Conservation (phyloP, 73 alveolate species). For the Paraurostyla sp. region DNA sequence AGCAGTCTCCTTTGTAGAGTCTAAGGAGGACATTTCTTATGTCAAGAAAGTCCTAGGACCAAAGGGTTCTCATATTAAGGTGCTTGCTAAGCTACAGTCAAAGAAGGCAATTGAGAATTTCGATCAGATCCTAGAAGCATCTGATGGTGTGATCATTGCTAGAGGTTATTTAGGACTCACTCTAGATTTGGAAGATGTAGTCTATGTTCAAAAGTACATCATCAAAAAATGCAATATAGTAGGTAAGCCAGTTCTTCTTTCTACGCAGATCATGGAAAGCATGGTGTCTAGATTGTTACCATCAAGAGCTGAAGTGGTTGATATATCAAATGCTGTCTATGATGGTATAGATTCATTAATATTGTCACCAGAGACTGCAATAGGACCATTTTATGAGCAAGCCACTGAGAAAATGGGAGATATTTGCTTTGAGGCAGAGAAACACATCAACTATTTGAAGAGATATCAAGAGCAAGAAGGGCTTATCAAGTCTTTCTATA, state of each 20-base stretch:
- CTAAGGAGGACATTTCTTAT: slow-evolving; percentile 50
- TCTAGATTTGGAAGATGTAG: slow-evolving; percentile 56
- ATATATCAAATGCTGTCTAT: slow-evolving; percentile 75
- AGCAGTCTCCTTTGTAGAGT: slow-evolving; percentile 59
- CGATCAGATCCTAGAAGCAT: slow-evolving; percentile 42
- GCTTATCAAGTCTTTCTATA: not conserved
- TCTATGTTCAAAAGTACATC: slow-evolving; percentile 61
- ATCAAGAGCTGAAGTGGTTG: slow-evolving; percentile 76
- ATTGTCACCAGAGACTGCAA: slow-evolving; percentile 67
- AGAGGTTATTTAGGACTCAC: slow-evolving; percentile 64
- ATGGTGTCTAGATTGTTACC: slow-evolving; percentile 75
- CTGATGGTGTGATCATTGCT: slow-evolving; percentile 70
- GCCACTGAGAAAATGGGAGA: slow-evolving; percentile 56
- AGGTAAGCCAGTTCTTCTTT: slow-evolving; percentile 73
- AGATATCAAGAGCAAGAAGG: slow-evolving; percentile 27
- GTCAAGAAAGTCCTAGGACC: slow-evolving; percentile 61
- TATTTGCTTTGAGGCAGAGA: slow-evolving; percentile 65
- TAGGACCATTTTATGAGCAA: slow-evolving; percentile 63
- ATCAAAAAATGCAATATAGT: slow-evolving; percentile 51
- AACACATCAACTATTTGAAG: slow-evolving; percentile 58
- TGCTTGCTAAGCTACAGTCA: slow-evolving; percentile 58
- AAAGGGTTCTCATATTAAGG: slow-evolving; percentile 64
- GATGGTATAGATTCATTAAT: slow-evolving; percentile 74
- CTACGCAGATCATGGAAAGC: slow-evolving; percentile 68
- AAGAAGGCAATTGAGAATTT: slow-evolving; percentile 54